Conservation (phyloP, 108 stramenopile species). For the Cyclotella kingstonii region DNA sequence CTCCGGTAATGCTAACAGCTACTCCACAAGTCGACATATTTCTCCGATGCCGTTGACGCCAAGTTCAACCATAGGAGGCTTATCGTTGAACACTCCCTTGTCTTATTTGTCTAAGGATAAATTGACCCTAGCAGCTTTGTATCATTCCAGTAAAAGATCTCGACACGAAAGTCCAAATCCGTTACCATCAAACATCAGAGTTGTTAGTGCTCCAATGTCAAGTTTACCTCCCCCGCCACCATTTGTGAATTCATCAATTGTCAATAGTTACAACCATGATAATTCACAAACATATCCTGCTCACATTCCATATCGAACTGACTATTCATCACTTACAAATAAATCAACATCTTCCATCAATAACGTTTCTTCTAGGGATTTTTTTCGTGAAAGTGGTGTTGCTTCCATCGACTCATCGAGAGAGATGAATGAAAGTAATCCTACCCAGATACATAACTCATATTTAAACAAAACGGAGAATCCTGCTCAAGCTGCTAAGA, state of each 20-base stretch:
- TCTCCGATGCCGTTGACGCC: constrained; percentile 1
- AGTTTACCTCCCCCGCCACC: constrained; percentile 5
- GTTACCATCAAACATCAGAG: background rate
- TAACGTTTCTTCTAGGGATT: background rate
- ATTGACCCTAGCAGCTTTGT: constrained; percentile 9
- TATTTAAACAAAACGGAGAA: background rate
- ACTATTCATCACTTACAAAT: background rate
- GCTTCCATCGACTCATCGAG: background rate
- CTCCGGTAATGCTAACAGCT: background rate
- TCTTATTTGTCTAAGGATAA: background rate
- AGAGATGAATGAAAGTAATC: background rate
- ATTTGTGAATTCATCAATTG: constrained; percentile 3
- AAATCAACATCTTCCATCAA: background rate
- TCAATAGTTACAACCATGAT: background rate
- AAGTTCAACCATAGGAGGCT: background rate
- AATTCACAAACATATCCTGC: too few relatives aligned
- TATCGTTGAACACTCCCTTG: background rate
- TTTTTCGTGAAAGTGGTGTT: constrained; percentile 12
- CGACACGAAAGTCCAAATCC: constrained; percentile 1
- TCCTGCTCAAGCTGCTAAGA: too few relatives aligned
- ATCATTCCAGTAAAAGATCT: constrained; percentile 17
- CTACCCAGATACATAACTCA: background rate
- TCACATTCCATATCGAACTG: too few relatives aligned
- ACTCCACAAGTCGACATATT: background rate
- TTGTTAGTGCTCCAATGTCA: background rate